These are phyloP conservation scores for Wallemia hederae DNA, from an alignment of 1,284 basidiomycete species.

Conservation along the genomic window DNA sequence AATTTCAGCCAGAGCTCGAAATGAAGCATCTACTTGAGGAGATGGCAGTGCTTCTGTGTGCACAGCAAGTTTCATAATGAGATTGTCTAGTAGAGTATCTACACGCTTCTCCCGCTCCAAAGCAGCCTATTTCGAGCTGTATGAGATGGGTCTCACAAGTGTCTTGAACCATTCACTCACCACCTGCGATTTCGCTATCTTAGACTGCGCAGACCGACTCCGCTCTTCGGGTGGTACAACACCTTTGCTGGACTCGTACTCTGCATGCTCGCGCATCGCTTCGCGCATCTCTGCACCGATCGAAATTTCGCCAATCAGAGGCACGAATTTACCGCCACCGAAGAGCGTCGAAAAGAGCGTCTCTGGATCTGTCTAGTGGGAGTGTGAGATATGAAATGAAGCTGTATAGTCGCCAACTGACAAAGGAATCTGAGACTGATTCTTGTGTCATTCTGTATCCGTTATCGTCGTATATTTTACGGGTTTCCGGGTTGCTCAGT, in stretches of 20 bases:
- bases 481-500: background rate
- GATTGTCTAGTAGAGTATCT: background rate
- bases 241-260: background rate
- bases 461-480: background rate
- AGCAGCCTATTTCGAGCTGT: background rate
- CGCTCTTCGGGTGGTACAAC: background rate
- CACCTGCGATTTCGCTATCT: background rate
- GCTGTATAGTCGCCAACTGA: too few relatives aligned
- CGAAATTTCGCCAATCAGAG: background rate
- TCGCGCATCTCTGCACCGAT: background rate
- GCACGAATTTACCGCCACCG: background rate
- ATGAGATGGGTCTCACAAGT: background rate
- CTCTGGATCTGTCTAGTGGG: background rate
- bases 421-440: too few relatives aligned
- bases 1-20: background rate
- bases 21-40: background rate
- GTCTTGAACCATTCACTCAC: too few relatives aligned
- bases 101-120: background rate
- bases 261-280: background rate
- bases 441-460: background rate
- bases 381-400: too few relatives aligned
- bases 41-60: background rate
- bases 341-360: background rate
- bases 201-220: background rate
- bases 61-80: background rate